Evolutionary conservation across 345 rosid genomes (phyloP).

Genomic region (Crucihimalaya himalaica): DNA sequence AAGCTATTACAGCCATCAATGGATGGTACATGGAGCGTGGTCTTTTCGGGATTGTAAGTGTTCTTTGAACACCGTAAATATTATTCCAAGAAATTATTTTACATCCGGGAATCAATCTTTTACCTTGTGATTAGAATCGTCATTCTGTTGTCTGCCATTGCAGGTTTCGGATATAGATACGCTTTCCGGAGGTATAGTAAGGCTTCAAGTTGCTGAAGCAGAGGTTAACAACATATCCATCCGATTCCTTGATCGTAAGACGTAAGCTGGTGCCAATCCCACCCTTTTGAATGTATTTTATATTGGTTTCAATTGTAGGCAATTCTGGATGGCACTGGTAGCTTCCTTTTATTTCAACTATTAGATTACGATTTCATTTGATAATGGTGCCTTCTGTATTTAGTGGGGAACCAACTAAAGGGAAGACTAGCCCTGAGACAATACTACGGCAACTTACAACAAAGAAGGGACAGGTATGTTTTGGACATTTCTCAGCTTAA

Average conservation of each 20-base stretch:
- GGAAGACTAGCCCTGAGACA: slow-evolving; percentile 82
- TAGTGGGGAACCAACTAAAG: slow-evolving; percentile 90
- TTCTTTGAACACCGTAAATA: neutral
- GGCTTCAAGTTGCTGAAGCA: slow-evolving; percentile 92
- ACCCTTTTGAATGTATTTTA: neutral
- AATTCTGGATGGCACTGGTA: neutral
- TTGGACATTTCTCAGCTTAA: neutral
- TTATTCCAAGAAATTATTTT: neutral
- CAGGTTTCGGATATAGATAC: slow-evolving; percentile 91
- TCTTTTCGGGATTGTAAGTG: slow-evolving; percentile 85
- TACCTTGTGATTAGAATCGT: neutral
- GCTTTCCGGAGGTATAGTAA: slow-evolving; percentile 88
- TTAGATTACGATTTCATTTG: slow-evolving; percentile 10
- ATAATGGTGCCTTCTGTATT: slow-evolving; percentile 31
- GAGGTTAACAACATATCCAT: slow-evolving; percentile 88
- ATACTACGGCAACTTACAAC: slow-evolving; percentile 91
- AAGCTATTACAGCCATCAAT: slow-evolving; percentile 83
- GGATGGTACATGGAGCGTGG: slow-evolving; percentile 97
- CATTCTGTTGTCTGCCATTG: slow-evolving; percentile 4
- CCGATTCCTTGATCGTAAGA: slow-evolving; percentile 85
- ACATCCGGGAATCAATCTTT: neutral
- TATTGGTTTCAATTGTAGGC: neutral
- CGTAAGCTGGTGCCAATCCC: slow-evolving; percentile 56
- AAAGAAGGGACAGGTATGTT: slow-evolving; percentile 88
- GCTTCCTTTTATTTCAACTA: slow-evolving; percentile 1